Base-by-base conservation (phyloP, 2,329 filamentous ascomycete species). In the Epichloe aotearoae region DNA sequence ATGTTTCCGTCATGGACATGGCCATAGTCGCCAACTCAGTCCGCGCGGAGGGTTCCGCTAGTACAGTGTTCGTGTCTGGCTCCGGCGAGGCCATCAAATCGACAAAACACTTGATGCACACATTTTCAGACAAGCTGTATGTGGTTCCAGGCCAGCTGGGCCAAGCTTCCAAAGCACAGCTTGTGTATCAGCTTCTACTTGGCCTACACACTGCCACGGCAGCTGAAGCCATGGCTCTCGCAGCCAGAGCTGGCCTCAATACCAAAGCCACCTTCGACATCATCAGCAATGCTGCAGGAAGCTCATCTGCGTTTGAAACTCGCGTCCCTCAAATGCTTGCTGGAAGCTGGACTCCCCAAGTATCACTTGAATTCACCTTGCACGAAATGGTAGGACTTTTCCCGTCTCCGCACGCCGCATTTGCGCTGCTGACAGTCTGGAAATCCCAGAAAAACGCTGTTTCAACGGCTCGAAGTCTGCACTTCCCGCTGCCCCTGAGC, bases 81-180 rank as follows among this genome's bases (percentile, higher is more conserved):
- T 66, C 72, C 0, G 65, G 71, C 0, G 68, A 69, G 3, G 74
- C 74, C 3, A 63, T 84, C 2, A 64, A 73, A 20, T 43, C 71
- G 71, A 38, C 75, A 0, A 69, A 71, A n/a, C 71, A 69, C 38
- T 62, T 84, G 4, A 68, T 84, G 1, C 67, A 75, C 40, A 70
- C 72, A 53, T 76, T 84, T 70, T 74, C 78, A 1, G 71, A 69
- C 37, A 82, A 82, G 56, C 63, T 84, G 4, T 74, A 71, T 54
- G 58, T 73, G 2, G 71, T 47, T 11, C 69, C 71, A 0, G 74
- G 74, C 0, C 73, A 71, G 0, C 55, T 74, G 14, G 74, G 74
- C 0, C 71, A 70, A 0, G 75, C 73, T 2, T 75, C 73, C 49
- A 77, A 76, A 51, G 70, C 76, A 57, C 76, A 76, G 56, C 74